Evolutionary conservation across 768 basidiomycete species (phyloP).

Genomic region (Leccinum ochraceum): DNA sequence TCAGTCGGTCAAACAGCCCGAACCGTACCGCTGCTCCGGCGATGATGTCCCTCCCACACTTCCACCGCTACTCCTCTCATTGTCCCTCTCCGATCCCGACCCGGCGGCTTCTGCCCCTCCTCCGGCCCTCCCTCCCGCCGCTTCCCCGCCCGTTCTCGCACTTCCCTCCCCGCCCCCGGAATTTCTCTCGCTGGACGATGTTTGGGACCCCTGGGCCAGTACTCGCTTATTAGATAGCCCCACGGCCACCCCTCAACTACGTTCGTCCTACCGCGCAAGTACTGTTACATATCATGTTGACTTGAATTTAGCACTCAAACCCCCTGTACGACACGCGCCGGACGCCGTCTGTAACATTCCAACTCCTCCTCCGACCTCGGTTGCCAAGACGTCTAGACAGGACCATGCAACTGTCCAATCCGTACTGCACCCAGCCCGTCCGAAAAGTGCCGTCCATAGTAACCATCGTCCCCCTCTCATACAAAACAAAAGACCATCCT

Average conservation of each 20-base stretch:
- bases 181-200: slow-evolving; percentile 1
- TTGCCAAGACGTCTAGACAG: slow-evolving; percentile 21
- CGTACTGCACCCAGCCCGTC: slow-evolving; percentile 1
- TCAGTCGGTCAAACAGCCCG: not conserved
- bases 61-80: slow-evolving; percentile 45
- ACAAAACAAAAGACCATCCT: slow-evolving; percentile 4
- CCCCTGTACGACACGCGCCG: slow-evolving; percentile 4
- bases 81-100: slow-evolving; percentile 33
- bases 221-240: slow-evolving; percentile 12
- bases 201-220: slow-evolving; percentile 29
- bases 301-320: slow-evolving; percentile 6
- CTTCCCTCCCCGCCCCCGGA: not conserved
- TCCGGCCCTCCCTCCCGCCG: slow-evolving; percentile 12
- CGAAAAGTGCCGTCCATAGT: slow-evolving; percentile 18
- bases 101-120: slow-evolving; percentile 3
- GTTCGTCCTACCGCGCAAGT: slow-evolving; percentile 16
- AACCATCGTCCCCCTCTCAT: slow-evolving; percentile 18
- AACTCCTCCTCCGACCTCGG: slow-evolving; percentile 9
- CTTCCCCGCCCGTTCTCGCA: slow-evolving; percentile 16
- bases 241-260: not conserved
- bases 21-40: slow-evolving; percentile 2
- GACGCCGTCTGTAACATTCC: not conserved
- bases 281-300: no score
- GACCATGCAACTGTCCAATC: slow-evolving; percentile 5
- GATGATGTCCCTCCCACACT: slow-evolving; percentile 31